Conservation (phyloP, 768 basidiomycete species). For the Podaxis pistillaris region DNA sequence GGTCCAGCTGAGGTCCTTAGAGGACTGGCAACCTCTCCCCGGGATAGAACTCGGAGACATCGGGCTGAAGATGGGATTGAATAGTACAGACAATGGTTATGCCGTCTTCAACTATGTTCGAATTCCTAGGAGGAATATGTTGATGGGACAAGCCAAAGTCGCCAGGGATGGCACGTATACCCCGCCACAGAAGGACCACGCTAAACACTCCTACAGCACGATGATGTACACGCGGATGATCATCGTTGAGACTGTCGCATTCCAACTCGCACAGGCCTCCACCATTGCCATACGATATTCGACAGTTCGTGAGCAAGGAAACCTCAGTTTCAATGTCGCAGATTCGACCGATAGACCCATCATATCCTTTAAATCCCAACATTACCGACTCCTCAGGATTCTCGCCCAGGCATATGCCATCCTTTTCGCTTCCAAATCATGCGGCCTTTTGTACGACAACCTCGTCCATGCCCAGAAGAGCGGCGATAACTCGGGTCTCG, state of each 20-base stretch:
- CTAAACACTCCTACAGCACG: slow-evolving; percentile 22
- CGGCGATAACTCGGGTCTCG: slow-evolving; percentile 15
- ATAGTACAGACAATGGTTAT: slow-evolving; percentile 26
- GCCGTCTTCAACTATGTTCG: slow-evolving; percentile 23
- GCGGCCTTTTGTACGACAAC: slow-evolving; percentile 17
- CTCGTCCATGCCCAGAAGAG: slow-evolving; percentile 10
- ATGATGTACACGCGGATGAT: slow-evolving; percentile 21
- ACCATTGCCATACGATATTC: slow-evolving; percentile 27
- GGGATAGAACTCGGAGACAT: slow-evolving; percentile 27
- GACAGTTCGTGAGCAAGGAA: slow-evolving; percentile 25
- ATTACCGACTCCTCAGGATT: slow-evolving; percentile 20
- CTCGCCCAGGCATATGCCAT: slow-evolving; percentile 22
- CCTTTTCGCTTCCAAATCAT: slow-evolving; percentile 18
- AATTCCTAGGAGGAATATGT: slow-evolving; percentile 23
- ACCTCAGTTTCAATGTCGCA: slow-evolving; percentile 17
- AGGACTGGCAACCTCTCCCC: slow-evolving; percentile 20
- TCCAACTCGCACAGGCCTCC: slow-evolving; percentile 24
- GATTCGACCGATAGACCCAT: slow-evolving; percentile 17
- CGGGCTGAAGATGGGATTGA: slow-evolving; percentile 23
- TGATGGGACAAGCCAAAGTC: slow-evolving; percentile 22
- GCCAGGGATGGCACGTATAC: slow-evolving; percentile 21
- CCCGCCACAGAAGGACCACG: background rate
- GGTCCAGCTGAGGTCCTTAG: slow-evolving; percentile 24
- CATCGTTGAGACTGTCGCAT: slow-evolving; percentile 18
- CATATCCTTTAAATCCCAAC: slow-evolving; percentile 24